Percentiles rank a stretch among this genome's conserved stretches.
Evolutionary conservation across 1,284 basidiomycete species (phyloP).

Genomic region (Quambalaria eucalypti): DNA sequence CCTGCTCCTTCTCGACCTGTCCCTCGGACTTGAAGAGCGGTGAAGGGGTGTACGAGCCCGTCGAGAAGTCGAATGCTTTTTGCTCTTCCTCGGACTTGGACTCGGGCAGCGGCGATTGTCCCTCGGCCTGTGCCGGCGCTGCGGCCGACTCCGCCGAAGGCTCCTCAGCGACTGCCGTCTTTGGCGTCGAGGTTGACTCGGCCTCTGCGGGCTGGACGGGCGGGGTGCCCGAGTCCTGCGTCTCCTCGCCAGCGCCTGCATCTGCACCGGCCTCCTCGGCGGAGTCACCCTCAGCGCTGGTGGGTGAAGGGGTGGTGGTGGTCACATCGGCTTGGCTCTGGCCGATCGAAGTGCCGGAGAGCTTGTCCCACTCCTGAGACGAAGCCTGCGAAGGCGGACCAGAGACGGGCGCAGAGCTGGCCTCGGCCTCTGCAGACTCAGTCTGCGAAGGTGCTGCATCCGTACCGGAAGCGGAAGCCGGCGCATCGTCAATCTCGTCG

Average conservation of each 20-base stretch:
- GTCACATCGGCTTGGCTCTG: not conserved
- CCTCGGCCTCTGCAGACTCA: slow-evolving; percentile 5
- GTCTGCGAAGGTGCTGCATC: too few species aligned
- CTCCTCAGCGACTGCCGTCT: too few species aligned
- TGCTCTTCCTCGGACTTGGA: not conserved
- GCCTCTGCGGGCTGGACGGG: not conserved
- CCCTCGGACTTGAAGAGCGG: not conserved
- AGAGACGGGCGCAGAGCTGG: slow-evolving; percentile 4
- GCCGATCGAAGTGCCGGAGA: slow-evolving; percentile 5
- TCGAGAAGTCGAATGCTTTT: not conserved
- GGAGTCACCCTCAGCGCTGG: not conserved
- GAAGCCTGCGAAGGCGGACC: slow-evolving; percentile 9
- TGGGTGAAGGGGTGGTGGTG: not conserved
- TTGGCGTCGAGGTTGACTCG: not conserved
- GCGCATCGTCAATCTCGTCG: slow-evolving; percentile 29
- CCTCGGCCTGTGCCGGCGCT: not conserved
- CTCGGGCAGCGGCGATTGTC: too few species aligned
- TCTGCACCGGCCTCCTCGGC: not conserved
- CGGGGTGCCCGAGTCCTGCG: not conserved
- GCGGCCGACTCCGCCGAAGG: not conserved
- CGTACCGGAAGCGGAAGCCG: too few species aligned
- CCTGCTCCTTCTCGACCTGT: not conserved
- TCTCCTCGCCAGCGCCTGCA: not conserved
- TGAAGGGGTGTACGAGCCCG: not conserved
- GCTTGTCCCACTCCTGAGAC: slow-evolving; percentile 34